phyloP scores from a whole-genome alignment of 2,329 filamentous ascomycete genomes.

The Diplodia seriata region DNA sequence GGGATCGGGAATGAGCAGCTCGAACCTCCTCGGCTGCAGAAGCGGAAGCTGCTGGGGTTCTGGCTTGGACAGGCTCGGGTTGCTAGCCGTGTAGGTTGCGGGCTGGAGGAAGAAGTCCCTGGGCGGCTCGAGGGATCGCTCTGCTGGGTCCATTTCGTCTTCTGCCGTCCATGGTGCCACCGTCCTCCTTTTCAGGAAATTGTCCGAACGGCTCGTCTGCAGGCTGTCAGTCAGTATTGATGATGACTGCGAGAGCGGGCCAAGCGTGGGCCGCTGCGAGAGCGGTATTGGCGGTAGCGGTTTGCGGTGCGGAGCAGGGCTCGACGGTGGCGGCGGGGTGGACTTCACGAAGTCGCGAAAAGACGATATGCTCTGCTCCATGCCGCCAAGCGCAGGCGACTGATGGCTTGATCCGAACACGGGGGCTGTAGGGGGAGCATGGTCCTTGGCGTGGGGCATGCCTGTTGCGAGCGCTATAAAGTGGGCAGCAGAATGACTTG shows the following conservation, averaged over 20 bases:
- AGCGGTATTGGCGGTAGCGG: constrained; percentile 13
- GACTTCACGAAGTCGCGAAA: constrained; percentile 28
- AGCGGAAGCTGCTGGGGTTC: neutral
- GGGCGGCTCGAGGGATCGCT: neutral
- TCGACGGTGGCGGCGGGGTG: constrained; percentile 6
- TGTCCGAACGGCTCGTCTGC: constrained; percentile 11
- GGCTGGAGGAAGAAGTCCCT: constrained; percentile 25
- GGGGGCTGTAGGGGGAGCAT: neutral
- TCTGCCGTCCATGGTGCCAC: neutral
- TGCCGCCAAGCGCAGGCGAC: constrained; percentile 10
- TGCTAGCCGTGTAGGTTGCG: constrained; percentile 19
- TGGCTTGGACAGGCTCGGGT: constrained; percentile 5
- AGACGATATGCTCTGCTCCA: constrained; percentile 23
- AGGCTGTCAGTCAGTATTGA: neutral
- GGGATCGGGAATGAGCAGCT: constrained; percentile 9
- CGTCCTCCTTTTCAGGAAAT: neutral
- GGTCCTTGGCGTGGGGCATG: constrained; percentile 16
- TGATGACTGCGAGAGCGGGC: neutral
- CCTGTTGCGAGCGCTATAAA: neutral
- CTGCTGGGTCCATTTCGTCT: neutral
- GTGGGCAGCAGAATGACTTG: neutral
- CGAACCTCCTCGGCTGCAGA: constrained; percentile 21
- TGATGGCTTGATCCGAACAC: neutral
- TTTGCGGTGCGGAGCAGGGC: neutral
- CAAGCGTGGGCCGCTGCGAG: neutral